A percentile compares a stretch with the other conserved stretches of the same genome.
These are phyloP conservation scores for Diplosphaera chodatii DNA, from an alignment of 139 green algal genomes.

Conservation along the genomic window DNA sequence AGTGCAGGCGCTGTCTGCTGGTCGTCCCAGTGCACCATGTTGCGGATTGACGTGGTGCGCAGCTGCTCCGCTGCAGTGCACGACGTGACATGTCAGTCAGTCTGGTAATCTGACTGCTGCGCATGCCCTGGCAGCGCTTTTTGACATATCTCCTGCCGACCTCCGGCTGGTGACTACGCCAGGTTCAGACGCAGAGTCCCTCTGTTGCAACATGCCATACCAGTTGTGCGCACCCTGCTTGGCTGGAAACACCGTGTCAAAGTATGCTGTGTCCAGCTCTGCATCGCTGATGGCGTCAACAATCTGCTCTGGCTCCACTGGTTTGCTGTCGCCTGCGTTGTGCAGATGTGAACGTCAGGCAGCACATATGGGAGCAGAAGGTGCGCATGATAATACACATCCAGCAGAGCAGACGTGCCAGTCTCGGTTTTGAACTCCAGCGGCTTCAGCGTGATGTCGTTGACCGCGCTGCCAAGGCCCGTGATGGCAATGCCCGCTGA, in stretches of 20 bases:
- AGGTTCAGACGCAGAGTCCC: too few relatives aligned
- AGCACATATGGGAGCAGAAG: too few relatives aligned
- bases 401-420: neutral
- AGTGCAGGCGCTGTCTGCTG: slow-evolving; percentile 24
- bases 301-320: slow-evolving; percentile 9
- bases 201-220: too few relatives aligned
- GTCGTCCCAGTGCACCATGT: slow-evolving; percentile 52
- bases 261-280: slow-evolving; percentile 30
- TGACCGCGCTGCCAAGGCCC: slow-evolving; percentile 1
- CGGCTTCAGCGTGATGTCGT: slow-evolving; percentile 7
- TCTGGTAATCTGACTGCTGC: too few relatives aligned
- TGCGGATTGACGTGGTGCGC: slow-evolving; percentile 1
- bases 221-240: slow-evolving; percentile 15
- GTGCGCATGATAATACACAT: too few relatives aligned
- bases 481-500: slow-evolving; percentile 9
- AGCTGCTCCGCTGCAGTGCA: slow-evolving; percentile 9
- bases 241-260: slow-evolving; percentile 24
- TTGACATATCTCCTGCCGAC: too few relatives aligned
- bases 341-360: slow-evolving; percentile 2
- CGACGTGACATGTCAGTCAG: too few relatives aligned
- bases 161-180: too few relatives aligned
- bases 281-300: neutral
- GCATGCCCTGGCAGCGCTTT: neutral
- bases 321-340: slow-evolving; percentile 5
- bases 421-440: slow-evolving; percentile 10